Conservation (phyloP, 1,284 basidiomycete genomes). For the Quambalaria eucalypti region DNA sequence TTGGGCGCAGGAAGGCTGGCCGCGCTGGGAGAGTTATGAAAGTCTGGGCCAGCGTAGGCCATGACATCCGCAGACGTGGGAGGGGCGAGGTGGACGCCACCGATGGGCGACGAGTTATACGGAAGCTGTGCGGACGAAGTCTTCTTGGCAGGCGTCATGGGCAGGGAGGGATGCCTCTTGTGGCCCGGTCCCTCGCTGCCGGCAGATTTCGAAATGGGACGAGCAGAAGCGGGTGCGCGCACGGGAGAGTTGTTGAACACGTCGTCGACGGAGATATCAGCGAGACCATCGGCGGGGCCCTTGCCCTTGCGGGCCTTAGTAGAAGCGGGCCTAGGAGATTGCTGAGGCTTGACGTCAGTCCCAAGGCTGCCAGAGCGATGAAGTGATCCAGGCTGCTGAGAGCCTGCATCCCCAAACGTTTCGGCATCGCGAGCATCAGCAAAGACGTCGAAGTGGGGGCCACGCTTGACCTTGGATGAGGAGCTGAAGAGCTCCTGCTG, state of each 20-base stretch:
- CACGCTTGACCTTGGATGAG: constrained; percentile 16
- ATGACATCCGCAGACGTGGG: constrained; percentile 16
- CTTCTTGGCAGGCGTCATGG: background rate
- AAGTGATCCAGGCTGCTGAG: background rate
- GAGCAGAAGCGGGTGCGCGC: background rate
- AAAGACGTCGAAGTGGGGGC: constrained; percentile 32
- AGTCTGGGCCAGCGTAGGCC: constrained; percentile 38
- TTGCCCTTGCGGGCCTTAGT: constrained; percentile 18
- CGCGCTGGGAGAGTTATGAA: constrained; percentile 40
- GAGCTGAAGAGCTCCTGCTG: constrained; percentile 28
- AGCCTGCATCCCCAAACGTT: constrained; percentile 20
- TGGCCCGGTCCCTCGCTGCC: too few species aligned
- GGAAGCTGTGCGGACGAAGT: background rate
- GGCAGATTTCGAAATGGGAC: background rate
- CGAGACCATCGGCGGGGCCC: background rate
- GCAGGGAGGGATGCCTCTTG: background rate
- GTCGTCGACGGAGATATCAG: background rate
- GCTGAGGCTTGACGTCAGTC: background rate
- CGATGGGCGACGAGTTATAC: background rate
- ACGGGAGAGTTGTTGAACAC: background rate
- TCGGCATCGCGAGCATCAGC: constrained; percentile 29
- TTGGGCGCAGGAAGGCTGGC: constrained; percentile 35
- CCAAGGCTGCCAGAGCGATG: constrained; percentile 17
- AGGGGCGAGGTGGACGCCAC: constrained; percentile 18
- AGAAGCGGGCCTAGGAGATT: constrained; percentile 6